A percentile compares a stretch with the other conserved stretches of the same genome.
Conservation (phyloP, 768 basidiomycete species). For the Tricholoma terreum region DNA sequence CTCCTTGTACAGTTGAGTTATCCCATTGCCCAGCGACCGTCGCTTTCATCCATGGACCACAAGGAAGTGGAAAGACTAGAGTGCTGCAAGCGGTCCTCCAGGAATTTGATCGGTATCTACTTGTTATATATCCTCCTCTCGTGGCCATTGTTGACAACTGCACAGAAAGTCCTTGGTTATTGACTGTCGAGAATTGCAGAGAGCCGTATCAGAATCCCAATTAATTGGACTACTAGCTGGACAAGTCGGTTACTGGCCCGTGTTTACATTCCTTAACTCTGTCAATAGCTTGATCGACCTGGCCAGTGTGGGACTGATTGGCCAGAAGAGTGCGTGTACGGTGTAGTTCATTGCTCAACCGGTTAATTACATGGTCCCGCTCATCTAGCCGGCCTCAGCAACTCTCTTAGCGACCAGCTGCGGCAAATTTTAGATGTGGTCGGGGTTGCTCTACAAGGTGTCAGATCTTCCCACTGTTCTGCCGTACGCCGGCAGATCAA, state of each 20-base stretch:
- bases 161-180: conserved; percentile 70
- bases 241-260: conserved; percentile 88
- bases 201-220: conserved; percentile 63
- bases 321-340: conserved; percentile 70
- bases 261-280: conserved; percentile 82
- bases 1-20: background rate
- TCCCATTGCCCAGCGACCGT: conserved; percentile 51
- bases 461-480: conserved; percentile 48
- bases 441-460: conserved; percentile 63
- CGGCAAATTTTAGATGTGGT: conserved; percentile 83
- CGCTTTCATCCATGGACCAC: conserved; percentile 78
- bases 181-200: conserved; percentile 76
- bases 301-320: conserved; percentile 91
- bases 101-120: conserved; percentile 47
- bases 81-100: conserved; percentile 55
- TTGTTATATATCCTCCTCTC: background rate
- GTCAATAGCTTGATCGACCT: conserved; percentile 84
- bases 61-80: conserved; percentile 74
- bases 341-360: background rate
- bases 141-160: background rate
- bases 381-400: conserved; percentile 72
- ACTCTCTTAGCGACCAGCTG: conserved; percentile 76
- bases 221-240: conserved; percentile 66
- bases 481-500: conserved; percentile 38
- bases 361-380: background rate